These are phyloP conservation scores for Penicillium aurantiogriseum DNA, from an alignment of 2,329 filamentous ascomycete genomes.

Conservation along the genomic window DNA sequence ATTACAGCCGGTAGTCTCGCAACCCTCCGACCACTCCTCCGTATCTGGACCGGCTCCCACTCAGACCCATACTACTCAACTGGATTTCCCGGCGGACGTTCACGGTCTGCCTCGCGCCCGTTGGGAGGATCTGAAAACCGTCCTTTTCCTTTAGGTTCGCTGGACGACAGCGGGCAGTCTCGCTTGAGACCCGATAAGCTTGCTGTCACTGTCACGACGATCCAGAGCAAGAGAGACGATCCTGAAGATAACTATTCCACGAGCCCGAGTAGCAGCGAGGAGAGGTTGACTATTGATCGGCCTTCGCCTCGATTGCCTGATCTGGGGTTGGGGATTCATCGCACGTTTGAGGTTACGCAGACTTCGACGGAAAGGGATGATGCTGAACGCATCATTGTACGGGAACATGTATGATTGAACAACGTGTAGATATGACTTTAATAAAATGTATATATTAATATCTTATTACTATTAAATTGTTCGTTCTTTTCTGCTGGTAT, in stretches of 20 bases:
- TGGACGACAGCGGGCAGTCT: slow-evolving; percentile 20
- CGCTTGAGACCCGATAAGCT: slow-evolving; percentile 32
- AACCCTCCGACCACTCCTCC: slow-evolving; percentile 50
- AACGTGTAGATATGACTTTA: slow-evolving; percentile 2
- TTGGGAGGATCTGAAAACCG: slow-evolving; percentile 18
- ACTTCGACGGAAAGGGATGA: slow-evolving; percentile 18
- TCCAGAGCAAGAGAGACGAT: slow-evolving; percentile 25
- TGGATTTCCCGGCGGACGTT: slow-evolving; percentile 17
- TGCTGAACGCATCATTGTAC: slow-evolving; percentile 6
- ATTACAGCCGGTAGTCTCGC: slow-evolving; percentile 50
- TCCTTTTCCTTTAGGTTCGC: slow-evolving; percentile 26
- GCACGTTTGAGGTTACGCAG: slow-evolving; percentile 32
- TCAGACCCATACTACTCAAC: slow-evolving; percentile 21
- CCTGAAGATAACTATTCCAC: slow-evolving; percentile 18
- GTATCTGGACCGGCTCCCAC: slow-evolving; percentile 26
- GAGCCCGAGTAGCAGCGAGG: slow-evolving; percentile 29
- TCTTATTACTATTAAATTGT: not conserved
- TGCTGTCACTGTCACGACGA: slow-evolving; percentile 31
- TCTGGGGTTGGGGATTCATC: slow-evolving; percentile 30
- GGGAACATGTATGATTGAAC: slow-evolving; percentile 24
- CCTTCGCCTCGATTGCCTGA: slow-evolving; percentile 12
- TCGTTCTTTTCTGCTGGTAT: not conserved
- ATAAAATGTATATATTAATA: not conserved
- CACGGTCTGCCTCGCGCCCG: slow-evolving; percentile 19
- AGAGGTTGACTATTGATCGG: slow-evolving; percentile 25